phyloP scores from a whole-genome alignment of 2,329 filamentous ascomycete genomes.

The Sclerotinia glacialis region DNA sequence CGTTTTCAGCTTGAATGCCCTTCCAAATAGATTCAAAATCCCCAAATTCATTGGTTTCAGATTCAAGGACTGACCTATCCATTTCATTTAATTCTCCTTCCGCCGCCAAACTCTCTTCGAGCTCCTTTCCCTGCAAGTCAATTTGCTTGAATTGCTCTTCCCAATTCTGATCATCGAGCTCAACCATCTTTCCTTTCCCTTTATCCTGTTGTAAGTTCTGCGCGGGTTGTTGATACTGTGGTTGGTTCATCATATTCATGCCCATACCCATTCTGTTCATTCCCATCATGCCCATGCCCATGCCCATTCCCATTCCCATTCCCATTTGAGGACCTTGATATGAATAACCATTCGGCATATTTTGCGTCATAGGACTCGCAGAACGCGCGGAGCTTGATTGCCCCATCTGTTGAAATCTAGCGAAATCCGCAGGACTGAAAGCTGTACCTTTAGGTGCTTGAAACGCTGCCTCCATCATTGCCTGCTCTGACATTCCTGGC shows the following conservation, averaged over 20 bases:
- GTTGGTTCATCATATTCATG: slow-evolving; percentile 46
- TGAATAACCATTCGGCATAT: slow-evolving; percentile 45
- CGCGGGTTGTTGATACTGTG: slow-evolving; percentile 42
- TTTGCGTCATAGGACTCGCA: slow-evolving; percentile 55
- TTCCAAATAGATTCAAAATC: slow-evolving; percentile 90
- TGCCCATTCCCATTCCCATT: slow-evolving; percentile 41
- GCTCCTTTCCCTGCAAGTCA: slow-evolving; percentile 58
- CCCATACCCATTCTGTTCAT: slow-evolving; percentile 62
- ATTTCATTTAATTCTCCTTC: slow-evolving; percentile 76
- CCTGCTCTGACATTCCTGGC: slow-evolving; percentile 50
- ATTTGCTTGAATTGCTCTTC: slow-evolving; percentile 94
- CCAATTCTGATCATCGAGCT: slow-evolving; percentile 92
- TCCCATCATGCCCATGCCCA: slow-evolving; percentile 50
- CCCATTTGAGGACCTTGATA: slow-evolving; percentile 57
- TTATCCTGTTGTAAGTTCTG: slow-evolving; percentile 53
- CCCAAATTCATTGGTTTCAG: slow-evolving; percentile 73
- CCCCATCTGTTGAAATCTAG: slow-evolving; percentile 75
- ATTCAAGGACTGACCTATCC: slow-evolving; percentile 75
- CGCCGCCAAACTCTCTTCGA: slow-evolving; percentile 42
- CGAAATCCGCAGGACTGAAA: slow-evolving; percentile 83
- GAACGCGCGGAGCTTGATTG: slow-evolving; percentile 52
- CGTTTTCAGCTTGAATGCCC: slow-evolving; percentile 75
- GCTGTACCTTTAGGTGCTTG: slow-evolving; percentile 55
- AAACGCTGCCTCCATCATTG: slow-evolving; percentile 70
- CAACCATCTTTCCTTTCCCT: slow-evolving; percentile 89